These are phyloP conservation scores for Haplographium delicatum DNA, from an alignment of 495 filamentous ascomycete species.

Conservation along the genomic window DNA sequence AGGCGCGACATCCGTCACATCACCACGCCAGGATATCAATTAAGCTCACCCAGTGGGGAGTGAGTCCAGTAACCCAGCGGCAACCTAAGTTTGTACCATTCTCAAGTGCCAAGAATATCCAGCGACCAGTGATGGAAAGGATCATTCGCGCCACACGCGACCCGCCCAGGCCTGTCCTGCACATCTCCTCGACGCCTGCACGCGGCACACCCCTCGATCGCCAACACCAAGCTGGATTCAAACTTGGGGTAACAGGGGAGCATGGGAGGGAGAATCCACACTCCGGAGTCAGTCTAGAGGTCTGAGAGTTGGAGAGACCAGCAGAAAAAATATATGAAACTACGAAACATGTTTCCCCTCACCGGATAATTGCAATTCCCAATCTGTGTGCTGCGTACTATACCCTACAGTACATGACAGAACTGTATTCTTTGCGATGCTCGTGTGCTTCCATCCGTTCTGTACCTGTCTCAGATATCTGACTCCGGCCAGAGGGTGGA, in stretches of 20 bases:
- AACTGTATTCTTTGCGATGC: too few relatives aligned
- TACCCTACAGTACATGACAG: too few relatives aligned
- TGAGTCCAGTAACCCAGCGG: too few relatives aligned
- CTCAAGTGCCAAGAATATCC: background rate
- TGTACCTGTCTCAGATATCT: conserved; percentile 11
- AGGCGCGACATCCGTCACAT: too few relatives aligned
- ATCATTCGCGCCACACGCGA: conserved; percentile 8
- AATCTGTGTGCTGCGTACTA: background rate
- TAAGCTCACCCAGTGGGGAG: background rate
- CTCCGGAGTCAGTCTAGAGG: too few relatives aligned
- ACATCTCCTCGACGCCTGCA: background rate
- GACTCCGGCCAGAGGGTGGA: background rate
- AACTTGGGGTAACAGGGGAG: conserved; percentile 17
- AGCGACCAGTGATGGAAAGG: too few relatives aligned
- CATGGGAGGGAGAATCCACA: too few relatives aligned
- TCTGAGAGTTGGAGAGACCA: too few relatives aligned
- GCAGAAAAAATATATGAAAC: background rate
- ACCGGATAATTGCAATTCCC: background rate
- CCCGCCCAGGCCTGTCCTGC: too few relatives aligned
- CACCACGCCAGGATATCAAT: background rate
- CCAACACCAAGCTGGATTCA: background rate
- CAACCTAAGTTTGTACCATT: too few relatives aligned
- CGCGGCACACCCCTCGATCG: background rate
- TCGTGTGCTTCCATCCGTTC: too few relatives aligned
- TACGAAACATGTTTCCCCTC: conserved; percentile 10